Evolutionary conservation across 768 basidiomycete species (phyloP), one percentile per base, ranked within the genome.

Genomic region (Leccinellum albellum): DNA sequence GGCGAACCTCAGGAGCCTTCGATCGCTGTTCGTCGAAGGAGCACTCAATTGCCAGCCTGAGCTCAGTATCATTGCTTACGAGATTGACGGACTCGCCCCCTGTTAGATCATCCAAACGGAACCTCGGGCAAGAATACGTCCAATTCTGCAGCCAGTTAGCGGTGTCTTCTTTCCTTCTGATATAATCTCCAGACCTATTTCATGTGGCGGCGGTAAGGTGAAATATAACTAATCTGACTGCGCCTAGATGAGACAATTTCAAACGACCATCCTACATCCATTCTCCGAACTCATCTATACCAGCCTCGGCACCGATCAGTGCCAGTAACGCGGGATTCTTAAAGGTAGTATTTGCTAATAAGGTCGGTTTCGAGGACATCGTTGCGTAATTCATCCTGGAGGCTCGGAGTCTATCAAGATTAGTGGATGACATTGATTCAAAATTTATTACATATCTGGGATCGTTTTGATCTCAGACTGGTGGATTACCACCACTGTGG

Each of bases 51-150:
- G 84, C 52, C 96, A 98, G 66, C 96, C 97, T 1, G 89, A n/a
- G n/a, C n/a, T n/a, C n/a, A n/a, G 88, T 61, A 98, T 98, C 73
- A 98, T 99, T 68, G n/a, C n/a, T 99, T 99, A 99, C 69, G 97
- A 99, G 75, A 98, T 99, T 63, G 97, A 99, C 68, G 97, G 96
- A 61, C 84, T 99, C 20, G 97, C 96, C 12, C 97, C 97, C 2
- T 28, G 96, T 98, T 3, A 87, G 97, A 47, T 96, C 94, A n/a
- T 91, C 92, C n/a, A 98, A 98, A 67, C 97, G 98, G 66, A 96
- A 98, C 70, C 96, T 31, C 31, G 4, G 12, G 31, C 31, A 31
- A 31, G 31, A 10, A 31, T 31, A 31, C 12, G 31, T 12, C 31
- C 12, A 31, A 31, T 31, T 10, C 31, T 31, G 8, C 31, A 12